Evolutionary conservation across 495 filamentous ascomycete genomes (phyloP), one percentile per base, ranked within the genome.

Genomic region (Podospora appendiculata): DNA sequence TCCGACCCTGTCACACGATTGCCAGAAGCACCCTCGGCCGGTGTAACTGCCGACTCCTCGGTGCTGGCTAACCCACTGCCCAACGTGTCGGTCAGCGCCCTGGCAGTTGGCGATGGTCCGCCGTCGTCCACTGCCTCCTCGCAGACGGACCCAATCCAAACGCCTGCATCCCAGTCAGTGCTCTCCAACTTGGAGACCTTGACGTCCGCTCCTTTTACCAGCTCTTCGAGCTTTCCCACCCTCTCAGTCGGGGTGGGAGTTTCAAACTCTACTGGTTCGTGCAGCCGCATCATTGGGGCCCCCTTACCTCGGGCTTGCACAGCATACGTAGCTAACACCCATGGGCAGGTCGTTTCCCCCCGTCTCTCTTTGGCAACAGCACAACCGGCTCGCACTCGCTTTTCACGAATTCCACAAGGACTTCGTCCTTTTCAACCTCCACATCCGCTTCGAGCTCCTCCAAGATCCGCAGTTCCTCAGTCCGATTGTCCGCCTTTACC

Each of bases 171-270:
- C 16, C 19, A 53, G 54, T 59, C 65, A 36, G 32, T 51, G 54
- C 42, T 51, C 48, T 50, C 54, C 12, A 46, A 47, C 50, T 32
- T 45, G 41, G 62, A 54, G 51, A 51, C 60, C 11, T 59, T 74
- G 66, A 74, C 77, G 59, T 74, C 74, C 74, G 52, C 70, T 77
- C 74, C 65, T 75, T 78, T 64, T 41, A 67, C 63, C 58, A 67
- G 55, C 61, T 53, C 70, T 51, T 60, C 71, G 32, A 60, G 51
- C 44, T 77, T 77, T 56, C 64, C 75, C 61, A 66, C 72, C 32
- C 52, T 76, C 47, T 42, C 62, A 55, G 61, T 58, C 8, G 41
- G 8, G 19, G 58, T 60, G 41, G 58, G 57, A 18, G 41, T 48
- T 14, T 65, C 65, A 58, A 76, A 76, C 68, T 66, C 70, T 47